Evolutionary conservation across 2,329 filamentous ascomycete species (phyloP).

Genomic region (Plenodomus tracheiphilus): DNA sequence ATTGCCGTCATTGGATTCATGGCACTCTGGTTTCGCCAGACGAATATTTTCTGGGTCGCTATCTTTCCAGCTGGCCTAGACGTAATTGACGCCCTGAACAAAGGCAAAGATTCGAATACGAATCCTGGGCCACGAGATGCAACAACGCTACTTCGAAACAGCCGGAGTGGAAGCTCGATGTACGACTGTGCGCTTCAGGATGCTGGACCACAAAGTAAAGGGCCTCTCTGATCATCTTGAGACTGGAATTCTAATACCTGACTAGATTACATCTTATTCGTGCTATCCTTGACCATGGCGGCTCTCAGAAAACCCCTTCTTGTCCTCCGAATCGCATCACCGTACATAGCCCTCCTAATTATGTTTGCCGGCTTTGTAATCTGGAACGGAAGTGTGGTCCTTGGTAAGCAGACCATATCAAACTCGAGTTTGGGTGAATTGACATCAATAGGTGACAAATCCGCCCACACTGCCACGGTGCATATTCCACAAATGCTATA

Average conservation of each 20-base stretch:
- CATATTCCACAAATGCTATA: conserved; percentile 94
- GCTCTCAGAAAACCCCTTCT: conserved; percentile 50
- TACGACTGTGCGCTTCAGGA: conserved; percentile 27
- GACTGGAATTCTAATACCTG: conserved; percentile 4
- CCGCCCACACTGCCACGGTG: conserved; percentile 86
- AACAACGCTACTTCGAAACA: conserved; percentile 10
- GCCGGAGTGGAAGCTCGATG: conserved; percentile 28
- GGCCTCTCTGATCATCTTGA: too few species aligned
- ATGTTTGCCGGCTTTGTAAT: conserved; percentile 75
- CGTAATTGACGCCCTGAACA: conserved; percentile 34
- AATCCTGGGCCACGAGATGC: conserved; percentile 1
- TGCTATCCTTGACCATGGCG: conserved; percentile 66
- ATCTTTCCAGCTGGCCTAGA: conserved; percentile 68
- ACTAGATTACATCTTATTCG: conserved; percentile 32
- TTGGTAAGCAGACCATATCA: conserved; percentile 61
- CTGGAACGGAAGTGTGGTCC: conserved; percentile 90
- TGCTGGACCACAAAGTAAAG: conserved; percentile 29
- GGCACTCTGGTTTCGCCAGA: conserved; percentile 81
- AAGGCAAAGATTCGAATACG: conserved; percentile 2
- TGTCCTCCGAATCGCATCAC: conserved; percentile 47
- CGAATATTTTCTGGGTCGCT: conserved; percentile 95
- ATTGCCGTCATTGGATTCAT: conserved; percentile 61
- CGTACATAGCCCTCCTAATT: conserved; percentile 64
- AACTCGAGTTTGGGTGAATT: conserved; percentile 3
- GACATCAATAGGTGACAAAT: conserved; percentile 73